phyloP scores from a whole-genome alignment of 1,284 basidiomycete genomes.

The Garcileccinum viscosum region DNA sequence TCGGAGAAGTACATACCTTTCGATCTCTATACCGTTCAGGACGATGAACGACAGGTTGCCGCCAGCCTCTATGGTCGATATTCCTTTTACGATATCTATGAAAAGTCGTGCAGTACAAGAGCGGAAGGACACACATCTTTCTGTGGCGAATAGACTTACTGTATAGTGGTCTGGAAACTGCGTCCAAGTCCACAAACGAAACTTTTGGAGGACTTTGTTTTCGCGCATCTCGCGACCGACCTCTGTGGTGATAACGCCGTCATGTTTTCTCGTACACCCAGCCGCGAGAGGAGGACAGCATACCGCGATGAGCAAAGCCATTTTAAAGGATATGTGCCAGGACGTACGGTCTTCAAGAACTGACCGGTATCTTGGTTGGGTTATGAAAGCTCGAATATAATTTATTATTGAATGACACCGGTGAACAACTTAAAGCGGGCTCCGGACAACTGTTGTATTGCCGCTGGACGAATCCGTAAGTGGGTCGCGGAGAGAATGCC shows the following conservation, averaged over 20 bases:
- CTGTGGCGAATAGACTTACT: background rate
- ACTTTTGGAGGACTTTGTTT: background rate
- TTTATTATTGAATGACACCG: background rate
- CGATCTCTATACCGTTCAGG: no score
- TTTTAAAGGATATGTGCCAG: no score
- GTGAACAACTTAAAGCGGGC: no score
- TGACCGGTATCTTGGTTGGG: no score
- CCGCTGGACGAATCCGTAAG: background rate
- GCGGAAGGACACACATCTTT: no score
- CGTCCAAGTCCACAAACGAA: background rate
- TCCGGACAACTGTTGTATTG: background rate
- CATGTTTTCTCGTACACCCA: background rate
- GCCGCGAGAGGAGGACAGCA: background rate
- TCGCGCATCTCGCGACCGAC: background rate
- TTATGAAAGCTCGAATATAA: no score
- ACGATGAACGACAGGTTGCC: no score
- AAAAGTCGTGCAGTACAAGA: no score
- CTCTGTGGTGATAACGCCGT: background rate
- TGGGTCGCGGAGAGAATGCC: background rate
- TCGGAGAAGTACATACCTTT: background rate
- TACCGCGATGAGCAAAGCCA: background rate
- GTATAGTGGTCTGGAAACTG: background rate
- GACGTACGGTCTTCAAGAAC: no score
- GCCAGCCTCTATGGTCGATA: no score
- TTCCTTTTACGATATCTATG: no score